Evolutionary conservation across 1,139 yeast genomes (phyloP).

Genomic region (Zygosaccharomyces pseudobailii): DNA sequence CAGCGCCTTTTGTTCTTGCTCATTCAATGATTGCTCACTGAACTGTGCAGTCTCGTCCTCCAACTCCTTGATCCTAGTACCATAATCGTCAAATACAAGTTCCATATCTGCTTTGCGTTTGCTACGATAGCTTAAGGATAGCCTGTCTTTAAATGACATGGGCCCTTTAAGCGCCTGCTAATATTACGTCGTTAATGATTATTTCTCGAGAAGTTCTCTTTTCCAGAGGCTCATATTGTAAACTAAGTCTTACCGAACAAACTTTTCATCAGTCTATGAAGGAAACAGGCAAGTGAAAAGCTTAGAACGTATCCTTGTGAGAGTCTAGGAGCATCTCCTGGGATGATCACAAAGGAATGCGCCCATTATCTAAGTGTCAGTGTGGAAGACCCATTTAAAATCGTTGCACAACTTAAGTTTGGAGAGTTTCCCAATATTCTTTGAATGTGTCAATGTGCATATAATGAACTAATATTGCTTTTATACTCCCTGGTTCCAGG

Average conservation of each 20-base stretch:
- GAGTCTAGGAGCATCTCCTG: no score
- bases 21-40: constrained; percentile 19
- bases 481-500: constrained; percentile 11
- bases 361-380: background rate
- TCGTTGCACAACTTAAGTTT: constrained; percentile 41
- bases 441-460: constrained; percentile 45
- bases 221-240: no score
- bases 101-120: no score
- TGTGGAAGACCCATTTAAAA: background rate
- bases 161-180: no score
- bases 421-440: constrained; percentile 33
- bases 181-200: no score
- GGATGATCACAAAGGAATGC: background rate
- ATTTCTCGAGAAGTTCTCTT: no score
- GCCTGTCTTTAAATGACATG: no score
- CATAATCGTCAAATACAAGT: background rate
- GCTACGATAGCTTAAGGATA: no score
- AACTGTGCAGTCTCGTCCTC: constrained; percentile 16
- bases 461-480: constrained; percentile 20
- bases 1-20: constrained; percentile 21
- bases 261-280: constrained; percentile 1
- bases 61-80: constrained; percentile 5
- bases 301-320: background rate
- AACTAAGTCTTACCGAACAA: background rate
- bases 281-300: background rate